Evolutionary conservation across 2,329 filamentous ascomycete genomes (phyloP).

Genomic region (Lecanicillium sp.): DNA sequence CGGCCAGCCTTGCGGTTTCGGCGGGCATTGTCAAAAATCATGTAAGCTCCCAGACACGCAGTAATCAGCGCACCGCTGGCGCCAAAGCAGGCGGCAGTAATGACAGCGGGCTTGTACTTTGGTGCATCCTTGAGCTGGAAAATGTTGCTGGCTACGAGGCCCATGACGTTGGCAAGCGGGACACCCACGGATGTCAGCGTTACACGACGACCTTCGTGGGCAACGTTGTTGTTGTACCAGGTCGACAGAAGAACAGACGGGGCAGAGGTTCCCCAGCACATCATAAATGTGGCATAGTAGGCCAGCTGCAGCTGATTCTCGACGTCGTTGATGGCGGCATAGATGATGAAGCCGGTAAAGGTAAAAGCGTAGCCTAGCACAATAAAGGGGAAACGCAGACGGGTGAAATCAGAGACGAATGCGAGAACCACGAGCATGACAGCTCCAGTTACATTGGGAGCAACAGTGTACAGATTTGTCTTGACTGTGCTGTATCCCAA

Average conservation of each 20-base stretch:
- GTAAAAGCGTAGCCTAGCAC: conserved; percentile 65
- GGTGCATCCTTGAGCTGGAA: conserved; percentile 57
- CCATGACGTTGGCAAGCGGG: conserved; percentile 70
- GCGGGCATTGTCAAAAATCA: conserved; percentile 47
- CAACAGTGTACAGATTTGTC: conserved; percentile 76
- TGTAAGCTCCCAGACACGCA: conserved; percentile 46
- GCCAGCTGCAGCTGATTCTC: conserved; percentile 52
- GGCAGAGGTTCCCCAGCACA: conserved; percentile 71
- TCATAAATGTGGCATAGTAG: conserved; percentile 74
- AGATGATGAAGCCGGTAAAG: conserved; percentile 72
- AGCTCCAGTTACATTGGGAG: conserved; percentile 68
- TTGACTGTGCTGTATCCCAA: conserved; percentile 40
- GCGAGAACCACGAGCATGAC: conserved; percentile 64
- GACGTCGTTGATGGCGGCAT: conserved; percentile 60
- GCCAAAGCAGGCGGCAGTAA: conserved; percentile 58
- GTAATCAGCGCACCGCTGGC: conserved; percentile 50
- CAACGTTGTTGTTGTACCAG: conserved; percentile 75
- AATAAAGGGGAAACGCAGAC: conserved; percentile 67
- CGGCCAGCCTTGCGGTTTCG: conserved; percentile 45
- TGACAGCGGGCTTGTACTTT: conserved; percentile 56
- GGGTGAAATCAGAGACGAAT: conserved; percentile 58
- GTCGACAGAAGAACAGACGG: conserved; percentile 61
- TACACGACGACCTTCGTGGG: conserved; percentile 64
- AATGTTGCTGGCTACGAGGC: conserved; percentile 59
- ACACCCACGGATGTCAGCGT: conserved; percentile 65